Conservation (phyloP, 441 rosid genomes). For the Corymbia calophylla region DNA sequence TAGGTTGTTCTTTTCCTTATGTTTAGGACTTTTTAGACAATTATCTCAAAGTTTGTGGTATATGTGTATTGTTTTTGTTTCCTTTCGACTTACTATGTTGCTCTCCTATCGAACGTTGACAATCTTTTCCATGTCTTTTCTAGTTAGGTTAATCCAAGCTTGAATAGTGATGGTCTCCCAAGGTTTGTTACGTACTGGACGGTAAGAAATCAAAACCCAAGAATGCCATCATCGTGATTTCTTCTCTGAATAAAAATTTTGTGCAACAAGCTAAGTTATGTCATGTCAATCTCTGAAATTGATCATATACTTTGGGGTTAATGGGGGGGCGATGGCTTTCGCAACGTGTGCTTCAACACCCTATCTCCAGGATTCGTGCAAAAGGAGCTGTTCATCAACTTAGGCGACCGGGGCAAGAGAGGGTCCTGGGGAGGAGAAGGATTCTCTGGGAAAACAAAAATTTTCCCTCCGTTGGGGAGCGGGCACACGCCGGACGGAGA, state of each 20-base stretch:
- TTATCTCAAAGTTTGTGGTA: not conserved
- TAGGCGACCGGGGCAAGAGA: not conserved
- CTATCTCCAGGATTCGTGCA: not conserved
- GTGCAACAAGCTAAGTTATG: not conserved
- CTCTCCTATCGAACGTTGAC: not conserved
- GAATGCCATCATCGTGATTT: not conserved
- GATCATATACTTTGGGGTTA: not conserved
- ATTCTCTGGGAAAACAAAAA: not conserved
- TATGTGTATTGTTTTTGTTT: not conserved
- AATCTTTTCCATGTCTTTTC: not conserved
- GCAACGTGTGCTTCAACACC: not conserved
- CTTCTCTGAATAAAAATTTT: not conserved
- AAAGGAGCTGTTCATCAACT: not conserved
- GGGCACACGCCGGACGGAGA: not conserved
- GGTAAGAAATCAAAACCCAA: not conserved
- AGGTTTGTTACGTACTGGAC: not conserved
- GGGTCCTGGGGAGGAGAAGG: not conserved
- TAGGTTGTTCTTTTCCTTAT: too few relatives aligned
- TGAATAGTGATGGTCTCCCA: not conserved
- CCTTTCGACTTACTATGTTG: not conserved
- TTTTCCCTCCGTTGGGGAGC: not conserved
- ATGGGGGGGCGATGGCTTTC: not conserved
- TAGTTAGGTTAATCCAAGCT: not conserved
- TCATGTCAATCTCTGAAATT: not conserved
- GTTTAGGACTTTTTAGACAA: not conserved